Base-by-base conservation (phyloP, 768 basidiomycete genomes). In the Russula foetens region DNA sequence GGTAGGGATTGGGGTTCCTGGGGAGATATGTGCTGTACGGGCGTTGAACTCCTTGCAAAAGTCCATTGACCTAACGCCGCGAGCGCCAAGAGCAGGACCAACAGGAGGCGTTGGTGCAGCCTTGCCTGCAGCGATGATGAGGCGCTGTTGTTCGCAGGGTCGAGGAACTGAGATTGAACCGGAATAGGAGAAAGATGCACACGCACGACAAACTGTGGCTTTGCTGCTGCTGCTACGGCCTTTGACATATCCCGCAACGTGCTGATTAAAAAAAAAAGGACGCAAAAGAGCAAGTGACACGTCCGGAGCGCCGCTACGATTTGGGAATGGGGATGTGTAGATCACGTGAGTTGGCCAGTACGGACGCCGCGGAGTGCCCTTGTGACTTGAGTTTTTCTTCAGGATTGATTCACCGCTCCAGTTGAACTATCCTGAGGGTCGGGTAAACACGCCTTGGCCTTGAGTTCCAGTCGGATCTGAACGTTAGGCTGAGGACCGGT, bases 11-110 rank as follows among this genome's bases (percentile, higher is more conserved):
- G 97, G 96, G 11, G 89, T 82, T 38, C 92, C 92, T 19, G 87
- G 84, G 63, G 85, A 82, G 39, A 96, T 81, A 71, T 92, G 87
- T 33, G 91, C 87, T 21, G 96, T 98, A 65, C 87, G 86, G n/a
- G 96, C 95, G 71, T 99, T 99, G 77, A 98, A 99, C 72, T 98
- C 94, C 73, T 98, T 99, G 80, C 94, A 97, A 71, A 99, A 99
- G 76, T 99, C 97, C 90, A 98, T 98, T 28, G 94, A 93, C 75
- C 97, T 98, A 67, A 99, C 95, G 68, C 97, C 97, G 69, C 92
- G 85, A 65, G 97, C 96, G 77, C 97, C 97, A 55, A 99, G 83
- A 33, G 95, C 96, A 56, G 96, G 96, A 69, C 96, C 96, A 53
- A 99, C 89, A 9, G 96, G 96, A 58, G 96, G 96, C 41, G 92